Evolutionary conservation across 768 basidiomycete genomes (phyloP).

Genomic region (Neoboletus subvelutipes): DNA sequence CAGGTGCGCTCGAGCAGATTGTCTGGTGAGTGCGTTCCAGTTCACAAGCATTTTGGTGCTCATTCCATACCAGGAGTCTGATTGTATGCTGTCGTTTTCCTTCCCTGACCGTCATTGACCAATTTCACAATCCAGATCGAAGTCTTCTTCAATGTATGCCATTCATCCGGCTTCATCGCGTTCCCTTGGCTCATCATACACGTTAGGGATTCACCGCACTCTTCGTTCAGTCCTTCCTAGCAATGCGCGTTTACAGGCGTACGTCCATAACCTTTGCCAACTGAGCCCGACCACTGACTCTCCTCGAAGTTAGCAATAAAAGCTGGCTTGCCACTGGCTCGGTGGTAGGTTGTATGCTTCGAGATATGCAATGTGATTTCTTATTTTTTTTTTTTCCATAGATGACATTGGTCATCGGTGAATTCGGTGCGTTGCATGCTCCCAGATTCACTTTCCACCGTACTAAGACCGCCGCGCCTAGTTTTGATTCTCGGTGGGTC

Average conservation of each 20-base stretch:
- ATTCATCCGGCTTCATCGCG: not conserved
- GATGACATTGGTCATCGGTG: constrained; percentile 38
- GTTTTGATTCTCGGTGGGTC: constrained; percentile 39
- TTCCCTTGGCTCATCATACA: not conserved
- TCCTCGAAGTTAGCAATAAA: constrained; percentile 49
- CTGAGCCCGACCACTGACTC: not conserved
- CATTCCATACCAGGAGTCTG: constrained; percentile 23
- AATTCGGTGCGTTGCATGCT: constrained; percentile 37
- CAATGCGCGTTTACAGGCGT: constrained; percentile 53
- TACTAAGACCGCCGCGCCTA: constrained; percentile 14
- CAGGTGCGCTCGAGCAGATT: constrained; percentile 30
- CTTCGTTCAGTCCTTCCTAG: constrained; percentile 59
- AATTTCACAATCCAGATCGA: constrained; percentile 38
- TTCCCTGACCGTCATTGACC: not conserved
- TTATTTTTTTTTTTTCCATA: constrained; percentile 2
- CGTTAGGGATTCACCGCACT: constrained; percentile 46
- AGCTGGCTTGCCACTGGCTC: constrained; percentile 39
- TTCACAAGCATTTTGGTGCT: not conserved
- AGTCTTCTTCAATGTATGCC: constrained; percentile 50
- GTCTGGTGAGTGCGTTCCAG: constrained; percentile 41
- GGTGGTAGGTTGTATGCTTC: constrained; percentile 27
- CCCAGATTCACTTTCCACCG: no score
- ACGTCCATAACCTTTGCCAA: constrained; percentile 15
- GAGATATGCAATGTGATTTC: not conserved
- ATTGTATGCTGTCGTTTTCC: constrained; percentile 15